Conservation (phyloP, 1,139 yeast species). For the Magnusiomyces suaveolens region DNA sequence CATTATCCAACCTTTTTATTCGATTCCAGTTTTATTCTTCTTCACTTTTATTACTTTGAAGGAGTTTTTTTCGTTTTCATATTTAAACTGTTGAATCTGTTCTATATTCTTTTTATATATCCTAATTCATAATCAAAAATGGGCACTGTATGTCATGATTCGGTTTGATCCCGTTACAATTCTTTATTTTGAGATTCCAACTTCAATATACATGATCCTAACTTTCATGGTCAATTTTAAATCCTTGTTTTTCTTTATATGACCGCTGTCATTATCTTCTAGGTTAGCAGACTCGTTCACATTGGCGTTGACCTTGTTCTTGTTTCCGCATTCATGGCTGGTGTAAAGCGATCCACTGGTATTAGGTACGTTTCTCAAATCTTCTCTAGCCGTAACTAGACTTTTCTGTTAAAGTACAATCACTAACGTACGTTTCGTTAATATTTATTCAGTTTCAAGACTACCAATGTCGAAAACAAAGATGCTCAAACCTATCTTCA, state of each 20-base stretch:
- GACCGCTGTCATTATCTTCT: background rate
- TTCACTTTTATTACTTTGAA: background rate
- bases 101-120: background rate
- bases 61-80: too few relatives aligned
- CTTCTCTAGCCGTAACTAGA: background rate
- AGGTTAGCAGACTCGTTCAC: conserved; percentile 42
- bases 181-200: too few relatives aligned
- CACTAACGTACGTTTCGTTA: too few relatives aligned
- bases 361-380: conserved; percentile 44
- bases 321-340: conserved; percentile 77
- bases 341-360: conserved; percentile 82
- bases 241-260: too few relatives aligned
- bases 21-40: background rate
- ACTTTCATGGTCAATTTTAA: too few relatives aligned
- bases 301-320: conserved; percentile 63
- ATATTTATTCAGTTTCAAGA: conserved; percentile 23
- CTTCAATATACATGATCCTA: too few relatives aligned
- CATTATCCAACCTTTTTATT: background rate
- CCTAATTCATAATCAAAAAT: background rate
- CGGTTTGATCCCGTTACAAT: too few relatives aligned
- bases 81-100: too few relatives aligned
- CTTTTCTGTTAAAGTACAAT: too few relatives aligned
- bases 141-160: conserved; percentile 2
- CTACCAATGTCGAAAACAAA: conserved; percentile 33
- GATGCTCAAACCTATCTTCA: conserved; percentile 51